These are phyloP conservation scores for Luffa aegyptiaca DNA, from an alignment of 306 rosid genomes.

Conservation along the genomic window DNA sequence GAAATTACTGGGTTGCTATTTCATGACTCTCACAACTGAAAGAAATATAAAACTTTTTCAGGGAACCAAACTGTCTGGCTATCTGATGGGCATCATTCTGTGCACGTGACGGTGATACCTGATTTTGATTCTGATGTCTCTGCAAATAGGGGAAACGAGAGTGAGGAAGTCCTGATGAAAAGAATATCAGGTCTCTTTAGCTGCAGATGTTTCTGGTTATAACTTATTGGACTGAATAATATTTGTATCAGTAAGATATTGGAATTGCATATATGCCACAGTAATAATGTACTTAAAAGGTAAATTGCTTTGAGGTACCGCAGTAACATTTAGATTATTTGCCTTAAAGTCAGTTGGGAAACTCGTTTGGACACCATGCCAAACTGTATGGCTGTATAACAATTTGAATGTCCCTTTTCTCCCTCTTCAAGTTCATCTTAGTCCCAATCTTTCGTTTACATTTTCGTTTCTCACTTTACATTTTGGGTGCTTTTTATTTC, in stretches of 20 bases:
- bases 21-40: not conserved
- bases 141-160: conserved; percentile 33
- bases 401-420: not conserved
- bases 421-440: not conserved
- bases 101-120: conserved; percentile 41
- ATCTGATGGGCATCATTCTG: conserved; percentile 67
- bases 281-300: not conserved
- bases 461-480: not conserved
- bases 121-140: conserved; percentile 39
- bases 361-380: not conserved
- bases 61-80: conserved; percentile 74
- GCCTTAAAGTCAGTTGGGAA: not conserved
- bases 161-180: conserved; percentile 36
- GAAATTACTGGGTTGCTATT: not conserved
- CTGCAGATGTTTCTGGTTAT: not conserved
- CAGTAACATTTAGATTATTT: not conserved
- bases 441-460: not conserved
- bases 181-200: conserved; percentile 43
- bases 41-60: conserved; percentile 20
- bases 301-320: not conserved
- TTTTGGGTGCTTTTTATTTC: not conserved
- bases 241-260: not conserved
- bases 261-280: not conserved
- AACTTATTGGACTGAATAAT: not conserved
- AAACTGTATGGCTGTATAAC: not conserved